These are phyloP conservation scores for Ceratobasidium sp. DNA, from an alignment of 1,284 basidiomycete genomes.

Conservation along the genomic window DNA sequence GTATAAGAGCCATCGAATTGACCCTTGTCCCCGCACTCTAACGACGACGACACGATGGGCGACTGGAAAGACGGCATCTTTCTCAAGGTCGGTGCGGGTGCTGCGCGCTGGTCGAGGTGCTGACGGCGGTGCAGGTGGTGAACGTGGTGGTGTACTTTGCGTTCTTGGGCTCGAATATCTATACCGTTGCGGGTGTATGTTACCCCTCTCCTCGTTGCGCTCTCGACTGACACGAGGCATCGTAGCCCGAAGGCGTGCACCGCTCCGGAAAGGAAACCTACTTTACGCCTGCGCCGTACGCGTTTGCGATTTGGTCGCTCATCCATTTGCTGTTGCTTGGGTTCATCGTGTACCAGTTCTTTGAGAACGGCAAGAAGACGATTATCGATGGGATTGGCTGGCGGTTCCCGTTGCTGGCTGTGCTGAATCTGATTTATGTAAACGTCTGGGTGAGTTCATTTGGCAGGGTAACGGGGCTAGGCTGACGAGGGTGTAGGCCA, in stretches of 20 bases:
- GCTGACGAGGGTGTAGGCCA: slow-evolving; percentile 7
- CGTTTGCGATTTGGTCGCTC: slow-evolving; percentile 85
- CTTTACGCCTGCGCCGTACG: slow-evolving; percentile 89
- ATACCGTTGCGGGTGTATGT: slow-evolving; percentile 72
- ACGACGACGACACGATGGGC: slow-evolving; percentile 27
- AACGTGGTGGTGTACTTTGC: slow-evolving; percentile 42
- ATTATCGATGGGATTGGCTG: slow-evolving; percentile 89
- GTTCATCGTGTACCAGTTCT: slow-evolving; percentile 91
- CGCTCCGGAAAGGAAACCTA: slow-evolving; percentile 82
- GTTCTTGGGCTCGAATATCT: slow-evolving; percentile 73
- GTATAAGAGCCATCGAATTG: slow-evolving; percentile 1
- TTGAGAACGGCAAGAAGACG: slow-evolving; percentile 77
- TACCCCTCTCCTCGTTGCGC: slow-evolving; percentile 64
- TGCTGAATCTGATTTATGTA: slow-evolving; percentile 88
- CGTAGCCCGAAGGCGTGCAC: slow-evolving; percentile 56
- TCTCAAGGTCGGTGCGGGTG: slow-evolving; percentile 19
- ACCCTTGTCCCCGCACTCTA: slow-evolving; percentile 2
- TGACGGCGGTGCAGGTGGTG: slow-evolving; percentile 19
- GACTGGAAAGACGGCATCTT: slow-evolving; percentile 47
- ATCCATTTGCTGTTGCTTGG: slow-evolving; percentile 90
- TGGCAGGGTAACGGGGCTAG: neutral
- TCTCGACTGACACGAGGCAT: neutral
- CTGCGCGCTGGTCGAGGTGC: neutral
- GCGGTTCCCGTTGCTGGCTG: slow-evolving; percentile 86
- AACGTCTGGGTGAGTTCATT: slow-evolving; percentile 70